These are phyloP conservation scores for Aspergillus caelatus DNA, from an alignment of 2,329 filamentous ascomycete genomes.

Conservation along the genomic window DNA sequence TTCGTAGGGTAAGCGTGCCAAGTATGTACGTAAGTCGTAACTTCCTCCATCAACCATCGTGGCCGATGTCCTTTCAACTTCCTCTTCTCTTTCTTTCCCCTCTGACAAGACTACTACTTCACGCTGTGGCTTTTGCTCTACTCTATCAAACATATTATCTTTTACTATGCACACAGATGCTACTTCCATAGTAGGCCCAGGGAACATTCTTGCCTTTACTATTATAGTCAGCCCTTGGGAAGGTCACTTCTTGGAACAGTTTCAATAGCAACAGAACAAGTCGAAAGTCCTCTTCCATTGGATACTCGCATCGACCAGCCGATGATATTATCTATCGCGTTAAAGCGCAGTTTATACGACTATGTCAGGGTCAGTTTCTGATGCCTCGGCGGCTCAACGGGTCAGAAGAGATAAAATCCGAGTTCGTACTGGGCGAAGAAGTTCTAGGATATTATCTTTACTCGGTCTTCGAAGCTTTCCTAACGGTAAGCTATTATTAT, in stretches of 20 bases:
- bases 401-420: slow-evolving; percentile 31
- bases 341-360: slow-evolving; percentile 15
- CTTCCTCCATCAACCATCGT: neutral
- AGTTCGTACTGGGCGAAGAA: slow-evolving; percentile 35
- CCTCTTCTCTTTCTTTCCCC: neutral
- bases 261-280: neutral
- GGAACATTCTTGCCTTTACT: neutral
- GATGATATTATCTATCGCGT: neutral
- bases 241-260: neutral
- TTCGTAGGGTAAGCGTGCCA: neutral
- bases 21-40: neutral
- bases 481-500: slow-evolving; percentile 24
- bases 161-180: neutral
- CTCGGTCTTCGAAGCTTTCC: slow-evolving; percentile 34
- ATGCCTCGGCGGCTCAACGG: slow-evolving; percentile 17
- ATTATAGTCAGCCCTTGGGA: neutral
- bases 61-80: neutral
- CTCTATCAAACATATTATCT: neutral
- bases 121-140: neutral
- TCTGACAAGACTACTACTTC: neutral
- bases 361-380: slow-evolving; percentile 29
- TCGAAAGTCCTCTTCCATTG: neutral
- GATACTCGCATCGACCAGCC: neutral
- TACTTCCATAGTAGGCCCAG: neutral
- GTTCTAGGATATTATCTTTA: slow-evolving; percentile 41